Evolutionary conservation across 176 grass and related monocot genomes (phyloP).

Genomic region (Oryza longistaminata): DNA sequence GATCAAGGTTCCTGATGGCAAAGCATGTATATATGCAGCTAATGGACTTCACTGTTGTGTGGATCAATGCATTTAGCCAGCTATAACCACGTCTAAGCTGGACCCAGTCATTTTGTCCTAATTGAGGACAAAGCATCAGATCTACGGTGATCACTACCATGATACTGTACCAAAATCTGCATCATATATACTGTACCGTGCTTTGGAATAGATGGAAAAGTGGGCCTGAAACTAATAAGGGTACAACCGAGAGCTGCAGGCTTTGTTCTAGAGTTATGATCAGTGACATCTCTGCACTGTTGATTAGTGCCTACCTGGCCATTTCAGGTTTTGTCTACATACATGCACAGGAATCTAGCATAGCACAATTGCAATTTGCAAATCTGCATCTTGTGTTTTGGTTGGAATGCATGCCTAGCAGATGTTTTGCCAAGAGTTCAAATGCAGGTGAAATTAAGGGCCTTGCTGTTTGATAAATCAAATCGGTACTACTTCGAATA

Average conservation of each 20-base stretch:
- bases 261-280: background rate
- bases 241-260: background rate
- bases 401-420: background rate
- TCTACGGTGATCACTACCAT: background rate
- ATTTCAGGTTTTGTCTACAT: background rate
- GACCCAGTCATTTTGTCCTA: conserved; percentile 7
- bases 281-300: background rate
- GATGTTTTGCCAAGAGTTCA: background rate
- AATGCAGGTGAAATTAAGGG: background rate
- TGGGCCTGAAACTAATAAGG: background rate
- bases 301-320: background rate
- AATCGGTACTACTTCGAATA: background rate
- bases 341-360: no score
- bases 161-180: background rate
- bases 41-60: background rate
- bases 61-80: background rate
- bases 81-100: background rate
- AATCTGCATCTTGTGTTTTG: background rate
- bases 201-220: background rate
- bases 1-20: background rate
- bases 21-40: background rate
- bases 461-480: background rate
- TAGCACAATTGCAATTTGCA: background rate
- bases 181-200: background rate
- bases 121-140: conserved; percentile 20